Evolutionary conservation across 768 basidiomycete genomes (phyloP), one percentile per base, ranked within the genome.

Genomic region (Russula sp.): DNA sequence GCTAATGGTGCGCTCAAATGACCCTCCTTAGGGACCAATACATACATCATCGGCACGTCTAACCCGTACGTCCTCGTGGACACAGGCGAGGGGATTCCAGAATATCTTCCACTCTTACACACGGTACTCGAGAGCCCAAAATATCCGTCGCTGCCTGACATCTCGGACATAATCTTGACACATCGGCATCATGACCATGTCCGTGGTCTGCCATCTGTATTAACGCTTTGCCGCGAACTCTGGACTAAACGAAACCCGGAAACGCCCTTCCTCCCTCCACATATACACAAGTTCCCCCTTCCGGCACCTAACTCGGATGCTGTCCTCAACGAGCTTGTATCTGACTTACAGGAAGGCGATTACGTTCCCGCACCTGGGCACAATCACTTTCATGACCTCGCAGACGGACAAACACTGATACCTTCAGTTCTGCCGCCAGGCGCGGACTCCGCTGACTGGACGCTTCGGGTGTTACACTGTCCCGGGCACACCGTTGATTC

Each of bases 401-500:
- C 70, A 47, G 82, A 90, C 59, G 74, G 73, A 0, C 88, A 91
- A 70, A 70, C 73, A 2, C 70, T 91, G 44, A 60, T 73, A 16
- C 71, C 81, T 32, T 71, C 76, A 4, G 56, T 58, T 9, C 65
- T 59, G n/a, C 57, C 39, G 6, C 32, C 64, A 10, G 55, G 61
- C 37, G 40, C 53, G 6, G 51, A 63, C 44, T 10, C 62, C 34
- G 51, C 49, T 8, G 66, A 71, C 39, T 50, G 76, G 18, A 70
- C 72, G 6, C 79, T 97, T 10, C 79, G 79, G 31, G 83, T 97
- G 27, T 69, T 98, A 0, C 86, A 92, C 71, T 87, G 91, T 0
- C 96, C 96, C 0, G 96, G 96, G 0, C 96, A 98, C 68, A 98
- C 96, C 0, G 69, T 76, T 51, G 96, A 98, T 73, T 94, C 91